These are phyloP conservation scores for Skeletonema marinoi DNA, from an alignment of 108 stramenopile genomes.

Conservation along the genomic window DNA sequence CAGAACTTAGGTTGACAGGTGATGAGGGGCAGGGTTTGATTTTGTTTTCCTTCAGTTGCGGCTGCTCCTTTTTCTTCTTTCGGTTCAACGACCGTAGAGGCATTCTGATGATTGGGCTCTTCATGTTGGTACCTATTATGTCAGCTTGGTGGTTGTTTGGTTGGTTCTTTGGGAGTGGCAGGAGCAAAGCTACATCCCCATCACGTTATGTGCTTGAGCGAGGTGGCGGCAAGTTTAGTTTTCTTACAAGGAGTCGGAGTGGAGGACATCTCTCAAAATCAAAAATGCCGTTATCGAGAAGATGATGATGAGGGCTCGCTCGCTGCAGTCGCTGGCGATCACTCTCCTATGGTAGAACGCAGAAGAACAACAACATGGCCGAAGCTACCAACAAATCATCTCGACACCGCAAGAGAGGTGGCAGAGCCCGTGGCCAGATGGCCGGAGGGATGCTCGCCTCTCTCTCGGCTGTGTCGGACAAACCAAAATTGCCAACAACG, in stretches of 20 bases:
- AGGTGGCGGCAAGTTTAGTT: too few relatives aligned
- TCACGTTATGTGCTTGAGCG: too few relatives aligned
- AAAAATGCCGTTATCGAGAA: not conserved
- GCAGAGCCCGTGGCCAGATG: slow-evolving; percentile 25
- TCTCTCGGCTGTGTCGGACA: not conserved
- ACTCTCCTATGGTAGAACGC: not conserved
- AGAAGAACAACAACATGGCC: slow-evolving; percentile 3
- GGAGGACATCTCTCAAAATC: too few relatives aligned
- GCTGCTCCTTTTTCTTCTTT: not conserved
- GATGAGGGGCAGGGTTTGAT: slow-evolving; percentile 8
- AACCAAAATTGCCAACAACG: not conserved
- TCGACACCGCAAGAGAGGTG: slow-evolving; percentile 29
- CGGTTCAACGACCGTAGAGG: not conserved
- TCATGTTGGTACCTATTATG: not conserved
- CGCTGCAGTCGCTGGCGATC: not conserved
- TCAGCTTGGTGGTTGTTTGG: not conserved
- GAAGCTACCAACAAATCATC: not conserved
- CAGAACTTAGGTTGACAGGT: not conserved
- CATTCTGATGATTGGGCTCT: not conserved
- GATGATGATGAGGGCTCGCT: too few relatives aligned
- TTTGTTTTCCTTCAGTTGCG: not conserved
- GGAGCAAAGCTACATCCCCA: too few relatives aligned
- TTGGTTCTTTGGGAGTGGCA: too few relatives aligned
- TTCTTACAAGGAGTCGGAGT: too few relatives aligned
- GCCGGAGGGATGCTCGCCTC: slow-evolving; percentile 20